These are phyloP conservation scores for Suhomyces xylopsoci DNA, from an alignment of 805 yeast genomes.

Conservation along the genomic window DNA sequence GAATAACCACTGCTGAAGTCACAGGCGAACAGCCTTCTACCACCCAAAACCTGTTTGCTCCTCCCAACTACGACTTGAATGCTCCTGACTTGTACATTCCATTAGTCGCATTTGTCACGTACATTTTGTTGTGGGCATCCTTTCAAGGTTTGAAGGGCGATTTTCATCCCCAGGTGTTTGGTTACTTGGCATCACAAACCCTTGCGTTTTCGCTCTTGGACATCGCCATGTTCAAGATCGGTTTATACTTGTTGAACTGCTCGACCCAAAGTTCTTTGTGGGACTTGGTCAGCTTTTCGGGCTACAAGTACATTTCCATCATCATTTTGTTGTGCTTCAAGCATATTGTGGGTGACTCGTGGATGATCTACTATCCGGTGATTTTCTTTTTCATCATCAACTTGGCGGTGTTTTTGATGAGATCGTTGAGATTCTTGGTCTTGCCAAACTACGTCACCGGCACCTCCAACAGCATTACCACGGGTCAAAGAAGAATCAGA, in stretches of 20 bases:
- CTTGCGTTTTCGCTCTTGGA: conserved; percentile 80
- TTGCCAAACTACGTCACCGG: conserved; percentile 49
- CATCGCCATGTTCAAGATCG: conserved; percentile 69
- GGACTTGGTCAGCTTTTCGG: conserved; percentile 86
- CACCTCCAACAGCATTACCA: conserved; percentile 53
- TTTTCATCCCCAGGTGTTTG: conserved; percentile 90
- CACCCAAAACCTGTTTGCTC: conserved; percentile 47
- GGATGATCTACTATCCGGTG: conserved; percentile 34
- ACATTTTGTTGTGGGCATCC: conserved; percentile 78
- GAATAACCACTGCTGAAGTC: conserved; percentile 37
- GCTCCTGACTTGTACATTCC: conserved; percentile 98
- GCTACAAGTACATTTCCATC: conserved; percentile 89
- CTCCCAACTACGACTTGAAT: conserved; percentile 83
- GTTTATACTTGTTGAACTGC: conserved; percentile 75
- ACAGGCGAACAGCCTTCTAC: conserved; percentile 26
- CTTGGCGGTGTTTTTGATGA: conserved; percentile 59
- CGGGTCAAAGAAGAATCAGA: conserved; percentile 70
- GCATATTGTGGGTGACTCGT: conserved; percentile 36
- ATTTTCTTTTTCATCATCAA: conserved; percentile 37
- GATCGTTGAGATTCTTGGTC: conserved; percentile 66
- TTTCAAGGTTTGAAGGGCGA: conserved; percentile 83
- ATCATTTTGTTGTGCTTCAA: conserved; percentile 55
- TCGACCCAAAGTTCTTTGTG: conserved; percentile 59
- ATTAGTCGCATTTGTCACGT: conserved; percentile 86
- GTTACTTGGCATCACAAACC: conserved; percentile 81